Conservation (phyloP, 2,329 filamentous ascomycete genomes). For the Massarina eburnea region DNA sequence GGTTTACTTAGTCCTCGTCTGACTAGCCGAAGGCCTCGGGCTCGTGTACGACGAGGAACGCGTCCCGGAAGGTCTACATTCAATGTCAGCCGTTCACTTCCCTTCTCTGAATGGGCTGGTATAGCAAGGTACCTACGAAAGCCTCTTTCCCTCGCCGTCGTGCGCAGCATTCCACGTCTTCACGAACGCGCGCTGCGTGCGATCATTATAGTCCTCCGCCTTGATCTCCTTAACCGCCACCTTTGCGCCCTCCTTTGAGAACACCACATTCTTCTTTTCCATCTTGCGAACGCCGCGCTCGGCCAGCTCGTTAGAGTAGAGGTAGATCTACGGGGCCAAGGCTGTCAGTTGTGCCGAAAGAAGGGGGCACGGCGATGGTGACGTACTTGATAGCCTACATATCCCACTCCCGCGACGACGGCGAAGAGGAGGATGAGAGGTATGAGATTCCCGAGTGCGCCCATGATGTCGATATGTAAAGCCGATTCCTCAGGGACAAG, state of each 20-base stretch:
- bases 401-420: conserved; percentile 60
- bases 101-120: neutral
- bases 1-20: conserved; percentile 11
- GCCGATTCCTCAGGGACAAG: neutral
- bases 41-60: conserved; percentile 12
- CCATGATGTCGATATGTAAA: conserved; percentile 30
- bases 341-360: neutral
- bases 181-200: conserved; percentile 63
- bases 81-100: neutral
- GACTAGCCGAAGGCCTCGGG: conserved; percentile 1
- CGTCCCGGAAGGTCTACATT: conserved; percentile 4
- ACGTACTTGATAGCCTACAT: conserved; percentile 66
- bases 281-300: conserved; percentile 68
- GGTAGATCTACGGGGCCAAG: conserved; percentile 56
- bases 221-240: conserved; percentile 70
- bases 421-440: conserved; percentile 67
- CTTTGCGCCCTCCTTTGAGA: conserved; percentile 73
- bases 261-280: conserved; percentile 73
- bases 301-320: conserved; percentile 67
- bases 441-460: conserved; percentile 55
- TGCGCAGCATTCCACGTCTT: conserved; percentile 52
- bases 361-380: neutral
- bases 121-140: neutral
- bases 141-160: conserved; percentile 8
- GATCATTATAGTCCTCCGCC: conserved; percentile 71